phyloP scores from a whole-genome alignment of 2,329 filamentous ascomycete species.

The Colletotrichum gloeosporioides region DNA sequence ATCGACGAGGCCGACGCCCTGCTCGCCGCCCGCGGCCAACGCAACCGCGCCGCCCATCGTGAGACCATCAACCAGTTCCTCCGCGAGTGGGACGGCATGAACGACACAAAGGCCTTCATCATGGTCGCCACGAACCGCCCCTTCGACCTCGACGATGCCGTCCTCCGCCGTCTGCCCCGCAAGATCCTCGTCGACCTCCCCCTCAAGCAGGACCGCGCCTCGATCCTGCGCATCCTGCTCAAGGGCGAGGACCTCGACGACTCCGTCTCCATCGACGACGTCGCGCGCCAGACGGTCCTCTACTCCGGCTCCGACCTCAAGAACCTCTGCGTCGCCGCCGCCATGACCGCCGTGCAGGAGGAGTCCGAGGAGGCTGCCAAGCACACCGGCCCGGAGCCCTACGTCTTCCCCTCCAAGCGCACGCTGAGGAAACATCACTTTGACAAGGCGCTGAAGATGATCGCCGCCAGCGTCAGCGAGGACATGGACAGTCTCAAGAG shows the following conservation, averaged over 20 bases:
- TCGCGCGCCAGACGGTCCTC: conserved; percentile 73
- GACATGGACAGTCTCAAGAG: conserved; percentile 88
- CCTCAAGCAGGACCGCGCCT: conserved; percentile 66
- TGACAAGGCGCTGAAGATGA: conserved; percentile 83
- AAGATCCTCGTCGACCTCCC: conserved; percentile 78
- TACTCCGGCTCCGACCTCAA: conserved; percentile 88
- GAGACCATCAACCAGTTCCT: conserved; percentile 97
- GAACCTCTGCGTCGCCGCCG: conserved; percentile 80
- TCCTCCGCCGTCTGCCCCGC: conserved; percentile 76
- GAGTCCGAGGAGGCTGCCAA: conserved; percentile 56
- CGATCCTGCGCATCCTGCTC: conserved; percentile 76
- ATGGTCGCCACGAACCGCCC: conserved; percentile 98
- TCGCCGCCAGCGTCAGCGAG: conserved; percentile 90
- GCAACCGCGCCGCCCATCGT: conserved; percentile 74
- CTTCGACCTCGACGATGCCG: conserved; percentile 91
- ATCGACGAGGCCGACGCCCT: conserved; percentile 97
- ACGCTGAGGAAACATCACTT: conserved; percentile 76
- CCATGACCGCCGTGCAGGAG: conserved; percentile 79
- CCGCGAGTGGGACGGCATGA: conserved; percentile 94
- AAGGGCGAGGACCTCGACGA: conserved; percentile 68
- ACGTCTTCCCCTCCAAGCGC: conserved; percentile 72
- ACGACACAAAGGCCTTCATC: conserved; percentile 84
- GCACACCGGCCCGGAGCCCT: conserved; percentile 44
- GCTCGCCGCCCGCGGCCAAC: conserved; percentile 76
- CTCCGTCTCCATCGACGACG: conserved; percentile 63